Base-by-base conservation (phyloP, 1,284 basidiomycete genomes). In the Peniophora sp. region DNA sequence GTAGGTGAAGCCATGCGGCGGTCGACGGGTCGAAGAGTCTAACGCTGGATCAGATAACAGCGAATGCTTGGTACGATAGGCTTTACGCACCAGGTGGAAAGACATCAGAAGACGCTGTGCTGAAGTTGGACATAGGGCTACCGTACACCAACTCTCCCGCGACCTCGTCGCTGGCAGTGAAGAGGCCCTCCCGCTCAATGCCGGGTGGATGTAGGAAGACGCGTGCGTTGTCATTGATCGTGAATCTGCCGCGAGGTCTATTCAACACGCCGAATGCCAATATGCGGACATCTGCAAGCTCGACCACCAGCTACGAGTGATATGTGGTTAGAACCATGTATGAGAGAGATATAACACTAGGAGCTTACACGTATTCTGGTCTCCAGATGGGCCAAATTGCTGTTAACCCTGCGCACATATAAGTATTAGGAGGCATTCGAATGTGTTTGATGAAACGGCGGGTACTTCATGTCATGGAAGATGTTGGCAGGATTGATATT, bases 401-500 rank as follows among this genome's bases (percentile, higher is more conserved):
- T 81, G 62, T 87, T 83, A 49, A 79, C 56, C 61, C 84, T 88
- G 53, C 25, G 47, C 34, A 34, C 27, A 22, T 23, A 19, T 19
- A 14, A 9, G 19, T 19, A 25, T 22, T 5, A 48, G n/a, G 14
- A 41, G 38, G n/a, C n/a, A 41, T 8, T 41, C n/a, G 38, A 41
- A 41, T 36, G 34, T 10, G 10, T n/a, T n/a, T n/a, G n/a, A 36
- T n/a, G 14, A 19, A 36, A 36, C 14, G 35, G 20, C 45, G 41
- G 73, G 54, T 55, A 89, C 87, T 89, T 90, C 67, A 86, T 74
- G 61, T 87, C 79, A 55, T 88, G 73, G 61, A 88, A 85, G 24
- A 87, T 69, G 0, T 67, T 61, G n/a, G 80, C 58, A 9, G 86
- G 84, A 58, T 79, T 81, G 62, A 81, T 89, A 52, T 65, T 74